Conservation (phyloP, 257 asterid genomes). For the Parsonsia alboflavescens region DNA sequence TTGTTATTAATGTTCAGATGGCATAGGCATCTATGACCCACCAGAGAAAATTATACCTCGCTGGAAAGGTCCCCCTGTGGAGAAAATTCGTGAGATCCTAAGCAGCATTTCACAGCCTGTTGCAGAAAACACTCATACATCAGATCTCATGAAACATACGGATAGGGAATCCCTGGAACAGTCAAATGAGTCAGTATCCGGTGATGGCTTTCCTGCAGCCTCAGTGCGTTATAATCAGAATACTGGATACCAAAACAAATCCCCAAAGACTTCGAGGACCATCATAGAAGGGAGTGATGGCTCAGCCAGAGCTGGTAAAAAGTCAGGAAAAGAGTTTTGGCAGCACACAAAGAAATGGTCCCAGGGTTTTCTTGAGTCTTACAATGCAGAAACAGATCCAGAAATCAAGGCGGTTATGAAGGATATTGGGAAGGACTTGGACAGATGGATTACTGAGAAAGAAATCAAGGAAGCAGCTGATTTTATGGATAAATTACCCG, state of each 20-base stretch:
- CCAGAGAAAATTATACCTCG: constrained; percentile 85
- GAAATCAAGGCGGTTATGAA: constrained; percentile 75
- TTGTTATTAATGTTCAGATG: constrained; percentile 41
- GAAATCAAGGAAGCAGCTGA: constrained; percentile 89
- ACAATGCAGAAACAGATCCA: constrained; percentile 78
- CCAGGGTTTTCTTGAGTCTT: constrained; percentile 67
- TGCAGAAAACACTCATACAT: constrained; percentile 34
- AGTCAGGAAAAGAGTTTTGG: constrained; percentile 83
- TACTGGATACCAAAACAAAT: constrained; percentile 21
- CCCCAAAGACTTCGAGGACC: constrained; percentile 51
- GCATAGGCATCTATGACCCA: constrained; percentile 83
- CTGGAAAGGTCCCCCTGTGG: constrained; percentile 84
- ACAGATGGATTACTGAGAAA: constrained; percentile 91
- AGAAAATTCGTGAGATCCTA: constrained; percentile 57
- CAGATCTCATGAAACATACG: constrained; percentile 32
- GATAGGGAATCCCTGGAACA: constrained; percentile 22
- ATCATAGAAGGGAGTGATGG: constrained; percentile 87
- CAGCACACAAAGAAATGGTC: constrained; percentile 98
- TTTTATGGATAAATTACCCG: constrained; percentile 64
- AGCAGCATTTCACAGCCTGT: constrained; percentile 35
- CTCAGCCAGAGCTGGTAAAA: constrained; percentile 69
- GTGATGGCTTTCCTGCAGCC: constrained; percentile 23
- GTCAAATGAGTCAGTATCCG: constrained; percentile 39
- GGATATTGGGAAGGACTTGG: constrained; percentile 87
- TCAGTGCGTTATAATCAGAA: constrained; percentile 22